Conservation (phyloP, 148 eudicot genomes). For the Rhododendron mucronatum region DNA sequence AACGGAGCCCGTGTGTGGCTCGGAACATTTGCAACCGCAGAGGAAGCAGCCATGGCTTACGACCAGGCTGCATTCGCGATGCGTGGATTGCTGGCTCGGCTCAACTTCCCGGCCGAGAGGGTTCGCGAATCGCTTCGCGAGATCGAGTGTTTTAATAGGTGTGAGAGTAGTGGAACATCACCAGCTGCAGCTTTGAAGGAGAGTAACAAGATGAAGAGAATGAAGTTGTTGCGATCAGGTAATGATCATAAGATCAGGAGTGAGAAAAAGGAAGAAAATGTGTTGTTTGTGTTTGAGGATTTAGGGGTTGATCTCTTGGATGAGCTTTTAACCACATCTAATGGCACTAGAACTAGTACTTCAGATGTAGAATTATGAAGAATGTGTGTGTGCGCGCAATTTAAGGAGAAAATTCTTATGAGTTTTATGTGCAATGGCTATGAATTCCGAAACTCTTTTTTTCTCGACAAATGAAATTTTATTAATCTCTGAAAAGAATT, state of each 20-base stretch:
- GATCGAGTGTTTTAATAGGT: neutral
- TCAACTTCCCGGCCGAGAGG: slow-evolving; percentile 10
- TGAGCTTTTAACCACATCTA: slow-evolving; percentile 7
- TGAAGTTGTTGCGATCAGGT: neutral
- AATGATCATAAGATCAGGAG: neutral
- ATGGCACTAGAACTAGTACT: neutral
- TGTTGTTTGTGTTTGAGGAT: slow-evolving; percentile 9
- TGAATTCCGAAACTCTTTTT: neutral
- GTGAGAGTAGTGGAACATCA: neutral
- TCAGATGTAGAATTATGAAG: neutral
- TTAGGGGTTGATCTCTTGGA: slow-evolving; percentile 16
- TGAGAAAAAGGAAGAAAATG: neutral
- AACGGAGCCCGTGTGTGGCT: slow-evolving; percentile 18
- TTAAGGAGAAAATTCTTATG: neutral
- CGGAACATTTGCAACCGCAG: slow-evolving; percentile 11
- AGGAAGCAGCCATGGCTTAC: slow-evolving; percentile 21
- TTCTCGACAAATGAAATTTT: too few relatives aligned
- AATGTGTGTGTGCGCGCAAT: too few relatives aligned
- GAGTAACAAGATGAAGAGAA: slow-evolving; percentile 4
- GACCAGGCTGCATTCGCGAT: slow-evolving; percentile 16
- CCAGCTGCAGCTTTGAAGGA: slow-evolving; percentile 16
- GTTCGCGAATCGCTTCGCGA: slow-evolving; percentile 3
- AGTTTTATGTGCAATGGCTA: neutral
- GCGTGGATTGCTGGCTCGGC: slow-evolving; percentile 10
- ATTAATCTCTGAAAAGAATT: neutral